Evolutionary conservation across 495 filamentous ascomycete genomes (phyloP), one percentile per base, ranked within the genome.

Genomic region (Penicillium cinerascens): DNA sequence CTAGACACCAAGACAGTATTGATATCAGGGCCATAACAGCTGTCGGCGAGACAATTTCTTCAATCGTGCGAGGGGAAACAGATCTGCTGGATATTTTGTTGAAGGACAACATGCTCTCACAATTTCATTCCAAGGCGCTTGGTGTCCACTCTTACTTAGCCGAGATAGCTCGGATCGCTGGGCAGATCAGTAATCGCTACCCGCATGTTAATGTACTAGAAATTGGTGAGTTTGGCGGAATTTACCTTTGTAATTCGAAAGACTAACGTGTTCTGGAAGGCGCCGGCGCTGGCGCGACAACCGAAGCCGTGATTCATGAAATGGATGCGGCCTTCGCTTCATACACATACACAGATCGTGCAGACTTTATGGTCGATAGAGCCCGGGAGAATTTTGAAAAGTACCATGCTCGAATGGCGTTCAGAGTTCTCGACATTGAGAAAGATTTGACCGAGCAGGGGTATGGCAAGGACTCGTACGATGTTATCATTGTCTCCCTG

Each of bases 331-430:
- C 48, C 0, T 63, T 66, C 46, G 40, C 58, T 0, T 56, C 57
- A 21, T 83, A 83, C 49, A 80, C 74, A 10, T 79, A 70, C 57
- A 82, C 81, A 3, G 79, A 84, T 51, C 71, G 82, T 18, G 69
- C 72, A 2, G 41, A 59, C 6, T 68, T 54, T 13, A 76, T 73
- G 50, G 78, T 83, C 43, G 65, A 67, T 0, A 23, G 53, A 2
- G 60, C 59, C 0, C 48, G 53, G 16, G 51, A 71, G 15, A 50
- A 33, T 3, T 51, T 73, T 15, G 11, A 46, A 2, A 22, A 46
- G 16, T 43, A 60, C 7, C 48, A 48, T 1, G 46, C 68, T 0
- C 63, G 54, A 20, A 73, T 82, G 67, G 61, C 50, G 2, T 84
- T 74, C 67, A 72, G 76, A 43, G 41, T 57, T 0, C 54, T 81